These are phyloP conservation scores for Mrakiaceae sp. DNA, from an alignment of 1,284 basidiomycete genomes.

Conservation along the genomic window DNA sequence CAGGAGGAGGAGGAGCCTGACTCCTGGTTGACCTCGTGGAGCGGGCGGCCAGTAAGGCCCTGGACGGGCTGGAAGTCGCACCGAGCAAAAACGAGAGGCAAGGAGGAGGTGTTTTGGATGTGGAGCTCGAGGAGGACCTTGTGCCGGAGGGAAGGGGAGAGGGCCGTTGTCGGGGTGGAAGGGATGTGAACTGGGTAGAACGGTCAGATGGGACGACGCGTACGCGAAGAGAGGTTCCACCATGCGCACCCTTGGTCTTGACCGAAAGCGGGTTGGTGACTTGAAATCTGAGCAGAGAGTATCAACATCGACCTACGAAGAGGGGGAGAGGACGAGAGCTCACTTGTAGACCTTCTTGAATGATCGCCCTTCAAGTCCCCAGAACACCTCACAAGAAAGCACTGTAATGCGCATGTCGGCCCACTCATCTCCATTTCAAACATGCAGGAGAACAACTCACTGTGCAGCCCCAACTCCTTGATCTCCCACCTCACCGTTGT, in stretches of 20 bases:
- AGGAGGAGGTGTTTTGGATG: conserved; percentile 14
- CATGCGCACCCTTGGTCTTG: conserved; percentile 10
- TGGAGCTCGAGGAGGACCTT: conserved; percentile 15
- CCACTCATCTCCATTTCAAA: no score
- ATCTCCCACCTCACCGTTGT: conserved; percentile 14
- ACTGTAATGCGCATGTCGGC: not conserved
- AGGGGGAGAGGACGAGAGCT: not conserved
- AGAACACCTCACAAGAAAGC: conserved; percentile 13
- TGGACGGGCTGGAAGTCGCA: conserved; percentile 77
- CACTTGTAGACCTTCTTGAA: conserved; percentile 18
- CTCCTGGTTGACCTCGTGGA: not conserved
- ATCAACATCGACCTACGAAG: no score
- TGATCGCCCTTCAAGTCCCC: not conserved
- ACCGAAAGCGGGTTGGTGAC: conserved; percentile 16
- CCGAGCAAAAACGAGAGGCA: conserved; percentile 28
- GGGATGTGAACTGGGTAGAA: conserved; percentile 10
- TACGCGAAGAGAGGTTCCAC: not conserved
- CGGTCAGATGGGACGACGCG: not conserved
- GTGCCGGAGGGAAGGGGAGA: conserved; percentile 10
- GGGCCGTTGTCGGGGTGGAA: not conserved
- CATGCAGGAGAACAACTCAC: no score
- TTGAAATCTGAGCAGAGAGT: conserved; percentile 5
- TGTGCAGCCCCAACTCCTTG: conserved; percentile 15
- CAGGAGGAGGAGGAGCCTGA: no score
- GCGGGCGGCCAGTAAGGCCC: conserved; percentile 31